phyloP scores from a whole-genome alignment of 225 moss, liverwort and hornwort species.

The Pseudisothecium myosuroides region DNA sequence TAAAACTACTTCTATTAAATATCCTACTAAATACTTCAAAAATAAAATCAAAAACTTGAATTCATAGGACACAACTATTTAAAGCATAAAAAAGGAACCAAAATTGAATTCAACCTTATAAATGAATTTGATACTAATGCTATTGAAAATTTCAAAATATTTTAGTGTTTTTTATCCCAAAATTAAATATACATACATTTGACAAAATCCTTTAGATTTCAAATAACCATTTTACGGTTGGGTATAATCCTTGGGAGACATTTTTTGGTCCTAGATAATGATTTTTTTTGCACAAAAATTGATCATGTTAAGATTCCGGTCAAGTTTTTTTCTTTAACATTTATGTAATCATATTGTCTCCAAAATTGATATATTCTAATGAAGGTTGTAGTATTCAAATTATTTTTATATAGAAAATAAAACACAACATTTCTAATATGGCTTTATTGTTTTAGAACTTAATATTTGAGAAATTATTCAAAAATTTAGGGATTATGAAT shows the following conservation, averaged over 20 bases:
- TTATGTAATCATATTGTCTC: neutral
- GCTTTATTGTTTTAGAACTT: neutral
- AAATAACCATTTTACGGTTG: neutral
- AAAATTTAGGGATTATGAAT: no score
- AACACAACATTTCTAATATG: neutral
- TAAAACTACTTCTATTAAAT: neutral
- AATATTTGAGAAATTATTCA: neutral
- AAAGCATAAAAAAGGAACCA: neutral
- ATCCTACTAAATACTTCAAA: neutral
- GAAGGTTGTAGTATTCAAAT: neutral
- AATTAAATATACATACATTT: neutral
- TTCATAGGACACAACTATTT: neutral
- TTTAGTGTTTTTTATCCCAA: neutral
- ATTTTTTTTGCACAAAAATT: neutral
- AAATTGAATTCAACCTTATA: neutral
- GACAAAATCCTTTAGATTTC: neutral
- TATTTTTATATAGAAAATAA: neutral
- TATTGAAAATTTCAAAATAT: neutral
- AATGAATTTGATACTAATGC: neutral
- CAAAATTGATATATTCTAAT: neutral
- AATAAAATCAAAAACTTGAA: neutral
- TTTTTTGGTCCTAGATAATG: rapidly evolving
- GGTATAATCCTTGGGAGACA: neutral
- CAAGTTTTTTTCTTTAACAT: neutral
- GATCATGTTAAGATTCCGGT: rapidly evolving